Evolutionary conservation across 1,284 basidiomycete species (phyloP).

Genomic region (Fomitopsis betulina): DNA sequence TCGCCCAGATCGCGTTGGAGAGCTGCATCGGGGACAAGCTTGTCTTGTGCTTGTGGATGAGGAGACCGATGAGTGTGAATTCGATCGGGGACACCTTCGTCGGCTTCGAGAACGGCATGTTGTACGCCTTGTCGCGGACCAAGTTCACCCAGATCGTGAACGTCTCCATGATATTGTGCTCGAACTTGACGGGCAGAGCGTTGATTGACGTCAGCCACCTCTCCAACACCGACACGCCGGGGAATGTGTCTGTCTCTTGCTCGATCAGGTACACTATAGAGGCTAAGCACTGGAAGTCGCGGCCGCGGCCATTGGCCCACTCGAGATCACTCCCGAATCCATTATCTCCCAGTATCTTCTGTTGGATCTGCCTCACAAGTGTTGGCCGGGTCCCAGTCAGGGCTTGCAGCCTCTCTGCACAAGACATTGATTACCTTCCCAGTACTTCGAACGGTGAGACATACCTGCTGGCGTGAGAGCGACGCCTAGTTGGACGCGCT

Average conservation of each 20-base stretch:
- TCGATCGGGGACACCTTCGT: constrained; percentile 43
- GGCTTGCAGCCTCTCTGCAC: constrained; percentile 42
- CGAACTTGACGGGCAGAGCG: constrained; percentile 26
- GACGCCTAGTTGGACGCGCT: constrained; percentile 44
- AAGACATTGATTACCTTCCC: neutral
- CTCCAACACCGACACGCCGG: constrained; percentile 31
- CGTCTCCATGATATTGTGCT: constrained; percentile 31
- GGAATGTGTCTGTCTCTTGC: constrained; percentile 29
- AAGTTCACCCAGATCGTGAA: constrained; percentile 40
- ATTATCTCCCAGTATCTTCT: constrained; percentile 32
- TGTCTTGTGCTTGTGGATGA: constrained; percentile 35
- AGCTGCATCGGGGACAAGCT: constrained; percentile 37
- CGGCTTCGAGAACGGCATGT: constrained; percentile 33
- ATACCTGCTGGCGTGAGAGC: constrained; percentile 42
- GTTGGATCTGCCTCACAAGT: constrained; percentile 37
- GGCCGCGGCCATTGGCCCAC: constrained; percentile 42
- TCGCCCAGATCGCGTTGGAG: constrained; percentile 35
- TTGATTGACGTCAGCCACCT: constrained; percentile 34
- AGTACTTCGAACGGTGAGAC: neutral
- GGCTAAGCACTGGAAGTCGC: constrained; percentile 44
- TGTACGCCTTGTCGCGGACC: constrained; percentile 32
- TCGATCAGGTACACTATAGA: constrained; percentile 39
- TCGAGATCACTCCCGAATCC: constrained; percentile 41
- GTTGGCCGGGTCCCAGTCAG: constrained; percentile 39
- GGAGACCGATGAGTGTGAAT: constrained; percentile 42